A percentile compares a stretch with the other conserved stretches of the same genome.
These are phyloP conservation scores for Arthrobotrys musiformis DNA, from an alignment of 2,329 filamentous ascomycete species.

Conservation along the genomic window DNA sequence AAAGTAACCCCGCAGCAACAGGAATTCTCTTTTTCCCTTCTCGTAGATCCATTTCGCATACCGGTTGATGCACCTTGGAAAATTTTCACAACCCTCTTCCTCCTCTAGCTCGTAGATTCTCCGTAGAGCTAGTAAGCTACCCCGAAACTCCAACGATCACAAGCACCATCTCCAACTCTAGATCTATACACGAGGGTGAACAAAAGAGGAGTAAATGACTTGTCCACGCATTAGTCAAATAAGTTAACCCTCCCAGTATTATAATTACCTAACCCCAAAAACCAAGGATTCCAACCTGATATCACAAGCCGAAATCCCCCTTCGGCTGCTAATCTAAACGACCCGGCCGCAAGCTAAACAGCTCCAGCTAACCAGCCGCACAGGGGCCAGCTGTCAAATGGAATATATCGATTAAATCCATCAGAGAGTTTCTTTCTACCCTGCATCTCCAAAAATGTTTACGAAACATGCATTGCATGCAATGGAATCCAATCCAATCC, in stretches of 20 bases:
- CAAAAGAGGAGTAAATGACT: constrained; percentile 29
- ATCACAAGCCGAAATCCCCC: constrained; percentile 10
- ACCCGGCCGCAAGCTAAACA: neutral
- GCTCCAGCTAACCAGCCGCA: neutral
- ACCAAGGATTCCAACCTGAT: no score
- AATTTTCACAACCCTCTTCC: neutral
- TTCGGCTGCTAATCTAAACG: no score
- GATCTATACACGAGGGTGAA: neutral
- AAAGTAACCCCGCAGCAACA: constrained; percentile 3
- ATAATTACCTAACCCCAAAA: no score
- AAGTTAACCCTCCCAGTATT: no score
- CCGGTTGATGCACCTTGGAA: neutral
- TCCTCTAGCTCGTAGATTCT: neutral
- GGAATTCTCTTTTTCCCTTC: no score
- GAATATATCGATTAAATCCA: constrained; percentile 6
- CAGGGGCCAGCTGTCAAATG: neutral
- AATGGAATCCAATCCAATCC: neutral
- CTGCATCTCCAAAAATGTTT: neutral
- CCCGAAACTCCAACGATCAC: no score
- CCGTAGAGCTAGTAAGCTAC: no score
- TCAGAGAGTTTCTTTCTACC: no score
- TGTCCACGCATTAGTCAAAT: constrained; percentile 23
- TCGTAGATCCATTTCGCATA: constrained; percentile 5
- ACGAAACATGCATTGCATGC: neutral
- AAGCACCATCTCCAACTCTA: neutral